Evolutionary conservation across 352 stramenopile genomes (phyloP).

Genomic region (Phytophthora megakarya): DNA sequence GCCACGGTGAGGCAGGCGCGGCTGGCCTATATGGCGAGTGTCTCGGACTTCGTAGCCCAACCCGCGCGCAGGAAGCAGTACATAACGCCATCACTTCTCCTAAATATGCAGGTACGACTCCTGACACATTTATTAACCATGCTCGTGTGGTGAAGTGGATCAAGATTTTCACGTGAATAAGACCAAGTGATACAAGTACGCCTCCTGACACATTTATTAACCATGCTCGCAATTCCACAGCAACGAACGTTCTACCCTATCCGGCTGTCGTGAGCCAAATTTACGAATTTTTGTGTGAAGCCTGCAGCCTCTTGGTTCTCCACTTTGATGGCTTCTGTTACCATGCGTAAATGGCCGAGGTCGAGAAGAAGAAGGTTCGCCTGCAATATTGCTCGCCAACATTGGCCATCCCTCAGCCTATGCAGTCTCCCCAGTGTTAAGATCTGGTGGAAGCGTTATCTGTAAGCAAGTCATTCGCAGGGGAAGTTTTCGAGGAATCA

Average conservation of each 20-base stretch:
- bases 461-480: background rate
- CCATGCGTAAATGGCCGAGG: background rate
- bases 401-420: background rate
- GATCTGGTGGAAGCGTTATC: background rate
- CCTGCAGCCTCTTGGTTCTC: background rate
- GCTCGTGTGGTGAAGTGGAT: too few relatives aligned
- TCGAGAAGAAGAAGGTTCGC: background rate
- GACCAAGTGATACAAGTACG: constrained; percentile 7
- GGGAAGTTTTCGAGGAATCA: background rate
- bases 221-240: background rate
- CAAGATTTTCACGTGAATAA: too few relatives aligned
- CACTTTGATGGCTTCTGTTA: background rate
- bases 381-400: background rate
- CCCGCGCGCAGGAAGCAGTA: too few relatives aligned
- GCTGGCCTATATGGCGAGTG: too few relatives aligned
- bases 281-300: background rate
- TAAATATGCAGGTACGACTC: constrained; percentile 3
- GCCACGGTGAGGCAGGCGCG: too few relatives aligned
- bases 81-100: too few relatives aligned
- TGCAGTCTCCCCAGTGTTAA: background rate
- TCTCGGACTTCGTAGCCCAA: too few relatives aligned
- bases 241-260: constrained; percentile 2
- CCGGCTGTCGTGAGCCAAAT: background rate
- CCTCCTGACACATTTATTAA: constrained; percentile 3
- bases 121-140: constrained; percentile 10